phyloP scores from a whole-genome alignment of 2,329 filamentous ascomycete species.

The Fusarium falciforme region DNA sequence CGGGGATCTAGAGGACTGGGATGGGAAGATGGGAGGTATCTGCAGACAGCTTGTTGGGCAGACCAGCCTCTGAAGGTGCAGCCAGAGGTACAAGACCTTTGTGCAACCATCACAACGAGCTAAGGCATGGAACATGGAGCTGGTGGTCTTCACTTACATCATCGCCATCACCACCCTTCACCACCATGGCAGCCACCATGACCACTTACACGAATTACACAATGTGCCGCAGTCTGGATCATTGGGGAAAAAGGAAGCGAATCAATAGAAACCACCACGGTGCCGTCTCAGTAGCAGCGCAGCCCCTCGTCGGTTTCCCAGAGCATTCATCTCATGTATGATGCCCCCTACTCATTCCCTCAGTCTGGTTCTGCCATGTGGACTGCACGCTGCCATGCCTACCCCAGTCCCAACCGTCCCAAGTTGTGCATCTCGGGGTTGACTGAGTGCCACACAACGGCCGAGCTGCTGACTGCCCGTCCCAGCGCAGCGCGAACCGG shows the following conservation, averaged over 20 bases:
- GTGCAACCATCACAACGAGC: conserved; percentile 35
- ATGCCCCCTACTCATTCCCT: not conserved
- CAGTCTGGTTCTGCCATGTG: conserved; percentile 19
- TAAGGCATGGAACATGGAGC: conserved; percentile 35
- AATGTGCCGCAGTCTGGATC: conserved; percentile 8
- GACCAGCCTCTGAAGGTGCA: not conserved
- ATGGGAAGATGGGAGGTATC: conserved; percentile 28
- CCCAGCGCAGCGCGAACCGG: conserved; percentile 1
- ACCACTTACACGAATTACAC: conserved; percentile 27
- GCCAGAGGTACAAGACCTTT: conserved; percentile 21
- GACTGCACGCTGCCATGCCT: conserved; percentile 8
- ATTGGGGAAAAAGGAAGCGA: conserved; percentile 13
- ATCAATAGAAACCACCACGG: conserved; percentile 2
- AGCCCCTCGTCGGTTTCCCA: not conserved
- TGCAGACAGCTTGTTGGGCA: conserved; percentile 8
- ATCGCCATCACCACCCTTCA: conserved; percentile 25
- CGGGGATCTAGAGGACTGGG: conserved; percentile 23
- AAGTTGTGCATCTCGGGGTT: conserved; percentile 2
- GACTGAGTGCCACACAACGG: conserved; percentile 15
- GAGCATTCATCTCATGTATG: conserved; percentile 9
- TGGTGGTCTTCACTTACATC: conserved; percentile 38
- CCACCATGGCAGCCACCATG: conserved; percentile 23
- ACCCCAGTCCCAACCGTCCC: conserved; percentile 2
- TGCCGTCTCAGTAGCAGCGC: not conserved
- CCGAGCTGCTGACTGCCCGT: conserved; percentile 8